Evolutionary conservation across 2,329 filamentous ascomycete species (phyloP).

Genomic region (Trichothecium roseum): DNA sequence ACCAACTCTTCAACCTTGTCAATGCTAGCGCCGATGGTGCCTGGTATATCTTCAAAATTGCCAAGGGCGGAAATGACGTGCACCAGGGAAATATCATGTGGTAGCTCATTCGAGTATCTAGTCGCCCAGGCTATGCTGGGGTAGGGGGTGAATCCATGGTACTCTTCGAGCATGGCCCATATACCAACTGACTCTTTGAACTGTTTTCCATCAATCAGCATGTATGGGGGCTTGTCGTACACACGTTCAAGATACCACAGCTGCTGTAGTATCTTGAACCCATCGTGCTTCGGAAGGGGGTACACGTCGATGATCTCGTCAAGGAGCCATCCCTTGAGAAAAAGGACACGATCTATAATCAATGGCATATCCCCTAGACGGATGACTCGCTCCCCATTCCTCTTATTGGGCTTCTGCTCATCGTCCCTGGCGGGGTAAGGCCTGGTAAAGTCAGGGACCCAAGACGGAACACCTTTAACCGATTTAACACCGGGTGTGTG

Average conservation of each 20-base stretch:
- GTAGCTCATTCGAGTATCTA: neutral
- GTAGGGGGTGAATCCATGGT: neutral
- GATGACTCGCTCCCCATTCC: no score
- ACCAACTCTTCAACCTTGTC: no score
- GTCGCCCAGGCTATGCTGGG: slow-evolving; percentile 1
- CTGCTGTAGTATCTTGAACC: neutral
- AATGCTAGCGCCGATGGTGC: neutral
- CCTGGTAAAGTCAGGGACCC: slow-evolving; percentile 1
- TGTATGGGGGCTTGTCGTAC: neutral
- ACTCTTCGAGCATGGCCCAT: neutral
- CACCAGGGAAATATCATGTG: neutral
- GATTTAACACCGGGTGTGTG: neutral
- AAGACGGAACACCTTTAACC: neutral
- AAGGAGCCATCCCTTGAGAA: neutral
- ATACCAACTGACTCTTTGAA: no score
- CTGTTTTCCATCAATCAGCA: neutral
- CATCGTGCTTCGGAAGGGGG: neutral
- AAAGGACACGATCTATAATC: neutral
- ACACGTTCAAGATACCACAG: neutral
- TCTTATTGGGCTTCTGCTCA: neutral
- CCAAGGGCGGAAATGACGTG: neutral
- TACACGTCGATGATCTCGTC: neutral
- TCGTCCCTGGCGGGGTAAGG: neutral
- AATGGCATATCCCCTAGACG: no score
- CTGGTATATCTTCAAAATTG: neutral